These are phyloP conservation scores for Aspergillus asperescens DNA, from an alignment of 495 filamentous ascomycete species.

Conservation along the genomic window DNA sequence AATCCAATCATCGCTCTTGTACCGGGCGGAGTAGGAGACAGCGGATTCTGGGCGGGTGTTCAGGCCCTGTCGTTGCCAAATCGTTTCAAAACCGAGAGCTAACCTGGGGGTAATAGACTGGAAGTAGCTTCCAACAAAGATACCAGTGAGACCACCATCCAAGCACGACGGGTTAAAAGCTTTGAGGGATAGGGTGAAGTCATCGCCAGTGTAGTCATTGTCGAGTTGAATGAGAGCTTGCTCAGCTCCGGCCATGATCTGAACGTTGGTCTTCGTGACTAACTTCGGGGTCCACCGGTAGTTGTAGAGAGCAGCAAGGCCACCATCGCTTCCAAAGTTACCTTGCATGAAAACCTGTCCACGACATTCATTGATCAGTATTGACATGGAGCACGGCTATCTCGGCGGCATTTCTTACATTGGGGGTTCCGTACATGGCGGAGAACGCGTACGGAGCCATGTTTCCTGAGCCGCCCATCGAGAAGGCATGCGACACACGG, in stretches of 20 bases:
- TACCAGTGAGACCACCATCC: slow-evolving; percentile 87
- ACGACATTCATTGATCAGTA: background rate
- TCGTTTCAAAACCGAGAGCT: slow-evolving; percentile 81
- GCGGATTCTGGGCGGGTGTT: slow-evolving; percentile 76
- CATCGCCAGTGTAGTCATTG: slow-evolving; percentile 85
- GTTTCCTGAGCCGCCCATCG: slow-evolving; percentile 75
- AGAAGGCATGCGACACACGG: slow-evolving; percentile 93
- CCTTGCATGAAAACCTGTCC: slow-evolving; percentile 88
- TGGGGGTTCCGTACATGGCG: slow-evolving; percentile 84
- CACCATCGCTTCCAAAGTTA: slow-evolving; percentile 83
- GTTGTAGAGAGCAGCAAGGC: slow-evolving; percentile 79
- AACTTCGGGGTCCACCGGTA: slow-evolving; percentile 74
- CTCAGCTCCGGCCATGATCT: slow-evolving; percentile 61
- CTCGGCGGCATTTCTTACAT: slow-evolving; percentile 54
- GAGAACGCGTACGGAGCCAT: slow-evolving; percentile 92
- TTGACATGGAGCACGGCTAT: background rate
- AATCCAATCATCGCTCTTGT: slow-evolving; percentile 87
- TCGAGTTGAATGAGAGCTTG: slow-evolving; percentile 83
- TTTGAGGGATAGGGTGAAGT: slow-evolving; percentile 90
- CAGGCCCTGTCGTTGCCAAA: slow-evolving; percentile 82
- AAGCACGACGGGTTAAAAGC: slow-evolving; percentile 87
- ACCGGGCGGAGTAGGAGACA: slow-evolving; percentile 81
- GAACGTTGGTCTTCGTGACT: slow-evolving; percentile 77
- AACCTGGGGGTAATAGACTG: slow-evolving; percentile 87
- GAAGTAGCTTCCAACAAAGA: slow-evolving; percentile 90